phyloP scores from a whole-genome alignment of 495 filamentous ascomycete species.

The Astrocystis sublimbata region DNA sequence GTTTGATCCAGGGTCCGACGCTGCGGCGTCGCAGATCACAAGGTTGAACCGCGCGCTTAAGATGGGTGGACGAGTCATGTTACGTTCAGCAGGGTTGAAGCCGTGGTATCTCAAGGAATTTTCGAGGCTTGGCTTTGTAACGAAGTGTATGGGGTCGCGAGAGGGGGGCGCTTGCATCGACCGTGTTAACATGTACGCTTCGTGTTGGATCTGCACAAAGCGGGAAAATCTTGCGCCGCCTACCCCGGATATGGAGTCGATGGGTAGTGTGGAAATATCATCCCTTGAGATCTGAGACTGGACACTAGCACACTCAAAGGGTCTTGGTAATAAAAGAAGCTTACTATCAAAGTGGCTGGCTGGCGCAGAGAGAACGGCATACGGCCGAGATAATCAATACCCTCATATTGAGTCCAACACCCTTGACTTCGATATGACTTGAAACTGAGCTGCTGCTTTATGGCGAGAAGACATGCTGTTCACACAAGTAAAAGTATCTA shows the following conservation, averaged over 20 bases:
- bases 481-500: neutral
- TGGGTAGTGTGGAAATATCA: constrained; percentile 1
- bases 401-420: too few species aligned
- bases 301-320: neutral
- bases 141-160: constrained; percentile 70
- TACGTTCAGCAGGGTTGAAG: constrained; percentile 73
- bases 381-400: too few species aligned
- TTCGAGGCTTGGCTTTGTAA: constrained; percentile 69
- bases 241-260: constrained; percentile 31
- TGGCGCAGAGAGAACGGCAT: too few species aligned
- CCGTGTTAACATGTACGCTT: constrained; percentile 88
- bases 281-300: constrained; percentile 12
- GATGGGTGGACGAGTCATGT: constrained; percentile 74
- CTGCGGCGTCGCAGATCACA: constrained; percentile 65
- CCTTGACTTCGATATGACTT: too few species aligned
- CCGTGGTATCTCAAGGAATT: constrained; percentile 90
- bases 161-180: constrained; percentile 80
- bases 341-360: neutral
- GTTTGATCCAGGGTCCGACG: constrained; percentile 68
- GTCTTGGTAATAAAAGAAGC: neutral
- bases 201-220: constrained; percentile 78
- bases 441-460: too few species aligned
- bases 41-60: constrained; percentile 78
- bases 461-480: too few species aligned
- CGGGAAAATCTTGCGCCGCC: constrained; percentile 49